Evolutionary conservation across 371 early-diverging fungal species (phyloP).

Genomic region (Nosema muscidifuracis): DNA sequence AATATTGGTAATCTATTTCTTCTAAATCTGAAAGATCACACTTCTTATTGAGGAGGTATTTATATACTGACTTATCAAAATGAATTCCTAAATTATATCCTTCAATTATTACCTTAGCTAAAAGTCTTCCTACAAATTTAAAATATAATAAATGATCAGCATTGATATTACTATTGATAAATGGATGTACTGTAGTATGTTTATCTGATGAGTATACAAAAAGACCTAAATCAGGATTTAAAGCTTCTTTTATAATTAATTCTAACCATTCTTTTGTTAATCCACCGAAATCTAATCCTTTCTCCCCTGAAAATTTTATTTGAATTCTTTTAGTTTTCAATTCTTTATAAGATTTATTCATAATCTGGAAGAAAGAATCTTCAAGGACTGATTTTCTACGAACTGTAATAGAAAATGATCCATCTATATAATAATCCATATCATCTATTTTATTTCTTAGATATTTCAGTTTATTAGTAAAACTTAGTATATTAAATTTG

Average conservation of each 20-base stretch:
- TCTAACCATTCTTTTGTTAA: conserved; percentile 95
- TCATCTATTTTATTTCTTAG: not conserved
- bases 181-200: conserved; percentile 87
- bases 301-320: conserved; percentile 87
- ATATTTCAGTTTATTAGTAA: not conserved
- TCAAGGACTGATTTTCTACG: conserved; percentile 37
- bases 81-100: conserved; percentile 82
- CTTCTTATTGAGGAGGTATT: conserved; percentile 76
- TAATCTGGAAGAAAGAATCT: conserved; percentile 51
- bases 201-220: conserved; percentile 84
- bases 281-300: conserved; percentile 95
- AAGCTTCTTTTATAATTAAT: conserved; percentile 85
- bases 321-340: conserved; percentile 68
- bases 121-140: conserved; percentile 92
- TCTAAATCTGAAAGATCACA: conserved; percentile 91
- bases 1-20: conserved; percentile 86
- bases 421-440: not conserved
- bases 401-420: conserved; percentile 21
- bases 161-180: conserved; percentile 80
- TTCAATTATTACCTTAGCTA: conserved; percentile 93
- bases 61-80: conserved; percentile 93
- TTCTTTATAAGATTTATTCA: conserved; percentile 36
- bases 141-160: conserved; percentile 88
- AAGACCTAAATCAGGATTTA: conserved; percentile 91
- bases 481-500: conserved; percentile 5